Evolutionary conservation across 1,139 yeast genomes (phyloP), one percentile per base, ranked within the genome.

Genomic region (Scheffersomyces insectosa): DNA sequence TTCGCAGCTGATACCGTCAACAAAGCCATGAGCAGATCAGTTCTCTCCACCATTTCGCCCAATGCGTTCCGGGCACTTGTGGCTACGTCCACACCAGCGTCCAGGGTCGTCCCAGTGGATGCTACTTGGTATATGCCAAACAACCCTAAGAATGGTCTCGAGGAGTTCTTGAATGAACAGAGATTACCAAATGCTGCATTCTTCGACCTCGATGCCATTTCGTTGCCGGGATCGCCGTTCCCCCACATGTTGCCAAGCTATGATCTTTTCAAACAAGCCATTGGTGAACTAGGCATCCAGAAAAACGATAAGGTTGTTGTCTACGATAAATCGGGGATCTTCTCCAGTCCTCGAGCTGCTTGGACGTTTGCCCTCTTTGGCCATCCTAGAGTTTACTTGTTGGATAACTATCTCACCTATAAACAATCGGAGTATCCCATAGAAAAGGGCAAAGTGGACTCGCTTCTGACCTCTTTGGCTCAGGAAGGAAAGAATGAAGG

Each of bases 111-210:
- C 9, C 86, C 96, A 1, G 70, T 93, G 23, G 99, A 93, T 62
- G 83, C 95, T 5, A 84, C 97, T 0, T 93, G 98, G 98, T 89
- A 82, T 62, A 76, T 91, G 81, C 97, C 98, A 37, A 85, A 83
- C 57, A 70, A 68, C 37, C 82, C 85, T 9, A 72, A 79, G 41
- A 73, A 79, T 52, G 95, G 85, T 2, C 66, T 63, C 41, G 67
- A 72, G 14, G 88, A 88, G 52, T 83, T 73, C 59, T 62, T 70
- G 45, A 72, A 77, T 32, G 72, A 74, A 42, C 78, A 70, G 46
- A 76, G 97, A 47, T 65, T 93, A 12, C 82, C 83, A 10, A 69
- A 77, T 4, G 79, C 97, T 1, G 82, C 83, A 5, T 90, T 78
- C 65, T 88, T 90, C 55, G 96, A 91, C 56, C 78, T 93, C 44